Base-by-base conservation (phyloP, 192 early-diverging fungal genomes). In the Gaertneriomyces sp. region DNA sequence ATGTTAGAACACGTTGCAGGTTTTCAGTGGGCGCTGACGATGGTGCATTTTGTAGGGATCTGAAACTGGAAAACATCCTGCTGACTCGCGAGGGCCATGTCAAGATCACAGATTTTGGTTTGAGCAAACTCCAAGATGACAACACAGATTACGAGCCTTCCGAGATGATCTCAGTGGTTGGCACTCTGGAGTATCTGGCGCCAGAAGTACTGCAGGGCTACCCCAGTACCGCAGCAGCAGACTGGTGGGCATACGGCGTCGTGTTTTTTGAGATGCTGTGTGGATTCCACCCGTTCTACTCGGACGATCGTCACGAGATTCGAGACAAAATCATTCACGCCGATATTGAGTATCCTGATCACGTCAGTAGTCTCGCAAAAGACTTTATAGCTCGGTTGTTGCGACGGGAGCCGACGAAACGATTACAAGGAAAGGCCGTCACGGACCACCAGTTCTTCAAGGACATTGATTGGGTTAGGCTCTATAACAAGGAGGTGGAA, bases 51-150 rank as follows among this genome's bases (percentile, higher is more conserved):
- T 20, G 4, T 54, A 80, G 78, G 3, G 82, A 84, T 68, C 61
- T 84, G 54, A 82, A 84, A 61, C 75, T 83, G 39, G 82, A 84
- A 67, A 84, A 84, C 46, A 75, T 84, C 19, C 58, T 85, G n/a
- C 57, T 84, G 40, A 75, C 58, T 12, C 54, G 71, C 39, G 76
- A 78, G 14, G 83, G 83, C 0, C 78, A 85, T 60, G 71, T 85
- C 20, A 76, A 81, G 50, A 72, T 85, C 42, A 69, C 80, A 20
- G 83, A 85, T 64, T 85, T 85, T 67, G 79, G 79, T 38, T 66
- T 81, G 41, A 75, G 73, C 50, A 68, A 76, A 49, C 68, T 38
- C 8, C 16, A 4, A 38, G 54, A 56, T 38, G 54, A 72, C 20
- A 60, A 46, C 1, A n/a, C 42, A 61, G 2, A 41, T 5, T 25